Percentiles rank a stretch among this genome's conserved stretches.
Conservation (phyloP, 1,284 basidiomycete genomes). For the Fistulinella cinereoalba region DNA sequence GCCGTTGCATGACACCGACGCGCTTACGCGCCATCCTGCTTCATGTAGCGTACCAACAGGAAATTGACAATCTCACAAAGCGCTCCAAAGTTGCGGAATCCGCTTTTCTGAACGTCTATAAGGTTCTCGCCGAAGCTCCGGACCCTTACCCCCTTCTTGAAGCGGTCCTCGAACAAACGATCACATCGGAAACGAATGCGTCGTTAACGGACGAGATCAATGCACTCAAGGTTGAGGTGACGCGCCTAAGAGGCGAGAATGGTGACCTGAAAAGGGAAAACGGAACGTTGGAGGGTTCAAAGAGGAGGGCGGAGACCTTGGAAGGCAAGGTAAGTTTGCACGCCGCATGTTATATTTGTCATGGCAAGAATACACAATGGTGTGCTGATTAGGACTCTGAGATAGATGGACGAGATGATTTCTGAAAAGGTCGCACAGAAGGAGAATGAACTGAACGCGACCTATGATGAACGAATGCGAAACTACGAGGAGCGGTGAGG, state of each 20-base stretch:
- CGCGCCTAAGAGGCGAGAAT: constrained; percentile 76
- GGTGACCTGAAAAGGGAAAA: constrained; percentile 69
- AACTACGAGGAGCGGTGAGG: constrained; percentile 91
- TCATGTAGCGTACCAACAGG: constrained; percentile 82
- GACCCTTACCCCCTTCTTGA: constrained; percentile 97
- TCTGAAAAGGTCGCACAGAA: constrained; percentile 84
- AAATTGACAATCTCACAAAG: constrained; percentile 93
- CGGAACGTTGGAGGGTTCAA: constrained; percentile 53
- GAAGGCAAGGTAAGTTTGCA: constrained; percentile 81
- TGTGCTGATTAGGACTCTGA: constrained; percentile 3
- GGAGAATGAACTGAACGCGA: constrained; percentile 93
- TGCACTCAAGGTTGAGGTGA: constrained; percentile 71
- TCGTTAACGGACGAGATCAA: constrained; percentile 56
- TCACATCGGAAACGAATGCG: constrained; percentile 57
- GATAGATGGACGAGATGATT: constrained; percentile 87
- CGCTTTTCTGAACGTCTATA: constrained; percentile 92
- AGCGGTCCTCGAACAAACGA: constrained; percentile 88
- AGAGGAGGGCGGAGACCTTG: constrained; percentile 68
- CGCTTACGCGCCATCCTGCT: background rate
- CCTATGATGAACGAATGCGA: constrained; percentile 91
- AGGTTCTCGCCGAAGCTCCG: constrained; percentile 89
- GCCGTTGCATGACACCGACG: background rate
- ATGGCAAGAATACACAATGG: background rate
- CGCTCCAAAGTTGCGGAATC: constrained; percentile 90
- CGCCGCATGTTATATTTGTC: no score